Evolutionary conservation across 208 protist species (phyloP).

Genomic region (Acanthamoeba lenticulata): DNA sequence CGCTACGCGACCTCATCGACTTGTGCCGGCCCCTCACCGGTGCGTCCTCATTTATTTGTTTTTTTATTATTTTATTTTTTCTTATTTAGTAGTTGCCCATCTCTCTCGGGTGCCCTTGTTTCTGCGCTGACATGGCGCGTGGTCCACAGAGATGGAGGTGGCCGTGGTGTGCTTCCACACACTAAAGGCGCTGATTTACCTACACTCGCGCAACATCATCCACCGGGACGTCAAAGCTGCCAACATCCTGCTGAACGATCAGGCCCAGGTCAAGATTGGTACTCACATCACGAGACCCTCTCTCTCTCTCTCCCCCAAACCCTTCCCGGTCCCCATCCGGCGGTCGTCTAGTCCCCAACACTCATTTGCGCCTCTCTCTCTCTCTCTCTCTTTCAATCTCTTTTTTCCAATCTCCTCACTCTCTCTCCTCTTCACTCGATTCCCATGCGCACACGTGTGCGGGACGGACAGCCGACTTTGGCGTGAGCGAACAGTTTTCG

Average conservation of each 20-base stretch:
- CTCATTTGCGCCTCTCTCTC: neutral
- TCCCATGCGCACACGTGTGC: no score
- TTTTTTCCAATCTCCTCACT: no score
- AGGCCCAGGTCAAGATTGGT: constrained; percentile 4
- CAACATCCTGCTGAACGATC: constrained; percentile 16
- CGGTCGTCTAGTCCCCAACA: neutral
- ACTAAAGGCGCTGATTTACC: constrained; percentile 32
- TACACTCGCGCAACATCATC: constrained; percentile 12
- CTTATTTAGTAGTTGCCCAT: neutral
- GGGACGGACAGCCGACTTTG: constrained; percentile 38
- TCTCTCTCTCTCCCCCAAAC: no score
- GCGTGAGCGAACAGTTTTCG: constrained; percentile 48
- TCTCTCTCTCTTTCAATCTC: neutral
- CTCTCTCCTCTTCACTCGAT: no score
- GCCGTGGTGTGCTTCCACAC: constrained; percentile 52
- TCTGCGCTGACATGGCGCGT: no score
- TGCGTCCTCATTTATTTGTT: neutral
- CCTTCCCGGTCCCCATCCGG: no score
- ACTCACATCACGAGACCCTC: no score
- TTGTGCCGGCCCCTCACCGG: neutral
- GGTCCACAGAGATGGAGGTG: neutral
- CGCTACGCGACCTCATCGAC: constrained; percentile 30
- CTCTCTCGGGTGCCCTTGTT: neutral
- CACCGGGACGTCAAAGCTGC: constrained; percentile 23
- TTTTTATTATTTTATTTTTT: neutral